Base-by-base conservation (phyloP, 2,329 filamentous ascomycete genomes). In the Scedosporium minutisporum region DNA sequence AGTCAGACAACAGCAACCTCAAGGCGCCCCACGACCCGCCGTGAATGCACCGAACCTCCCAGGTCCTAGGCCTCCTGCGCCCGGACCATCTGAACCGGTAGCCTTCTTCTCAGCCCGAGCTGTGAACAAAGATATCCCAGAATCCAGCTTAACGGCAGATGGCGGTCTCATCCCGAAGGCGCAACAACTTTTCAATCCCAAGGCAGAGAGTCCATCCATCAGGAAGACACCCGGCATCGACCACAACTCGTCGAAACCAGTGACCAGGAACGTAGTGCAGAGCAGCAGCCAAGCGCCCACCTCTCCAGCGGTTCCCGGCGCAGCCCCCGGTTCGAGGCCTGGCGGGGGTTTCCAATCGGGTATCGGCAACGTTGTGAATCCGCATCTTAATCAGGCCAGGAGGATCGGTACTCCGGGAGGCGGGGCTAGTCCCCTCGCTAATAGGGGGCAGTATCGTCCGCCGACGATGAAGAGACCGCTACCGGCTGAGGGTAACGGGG, bases 171-270 rank as follows among this genome's bases (percentile, higher is more conserved):
- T 79, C 3, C 78, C 78, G 3, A 73, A 77, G 44, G 74, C 76
- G 6, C 77, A 77, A 5, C 80, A 84, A 12, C 77, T 80, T 25
- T 93, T 93, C 72, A 88, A 93, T 68, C 89, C 88, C 2, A 86
- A 86, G 63, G 81, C 86, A 5, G 88, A 93, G 69, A 91, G 87
- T 65, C 92, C 93, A 0, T 95, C 92, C 0, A 92, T 96, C 70
- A 85, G 91, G 65, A 93, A 93, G 71, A 97, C 93, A 0, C 89
- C 89, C 0, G 93, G 93, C 2, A 83, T 97, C 46, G 91, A 97
- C 69, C 91, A 96, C 70, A 86, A 77, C 23, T 87, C 85, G 60
- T 93, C 89, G 4, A 87, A 88, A 61, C 91, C 92, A 0, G 76
- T 96, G 1, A 82, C 46, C 62, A 33, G 29, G 42, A 66, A 57